phyloP scores from a whole-genome alignment of 2,329 filamentous ascomycete species.

The Ascochyta koolunga region DNA sequence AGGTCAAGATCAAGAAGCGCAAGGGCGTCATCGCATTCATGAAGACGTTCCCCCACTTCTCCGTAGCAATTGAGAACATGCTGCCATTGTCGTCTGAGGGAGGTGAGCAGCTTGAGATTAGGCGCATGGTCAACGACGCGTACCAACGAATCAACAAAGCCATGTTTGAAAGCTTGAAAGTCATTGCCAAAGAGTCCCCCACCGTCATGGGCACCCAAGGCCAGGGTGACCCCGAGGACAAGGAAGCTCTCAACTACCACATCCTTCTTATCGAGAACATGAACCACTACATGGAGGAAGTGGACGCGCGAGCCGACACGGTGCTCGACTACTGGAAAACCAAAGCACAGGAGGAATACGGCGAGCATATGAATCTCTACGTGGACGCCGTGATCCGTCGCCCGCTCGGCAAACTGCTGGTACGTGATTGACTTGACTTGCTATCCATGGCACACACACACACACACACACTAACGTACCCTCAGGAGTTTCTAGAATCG shows the following conservation, averaged over 20 bases:
- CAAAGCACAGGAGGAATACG: slow-evolving; percentile 77
- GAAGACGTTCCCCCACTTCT: slow-evolving; percentile 88
- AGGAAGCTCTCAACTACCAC: slow-evolving; percentile 96
- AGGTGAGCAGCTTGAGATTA: slow-evolving; percentile 67
- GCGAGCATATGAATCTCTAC: slow-evolving; percentile 87
- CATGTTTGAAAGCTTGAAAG: slow-evolving; percentile 97
- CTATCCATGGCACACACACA: too few relatives aligned
- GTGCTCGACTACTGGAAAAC: slow-evolving; percentile 84
- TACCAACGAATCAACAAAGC: slow-evolving; percentile 89
- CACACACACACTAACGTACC: slow-evolving; percentile 22
- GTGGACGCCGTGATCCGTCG: slow-evolving; percentile 86
- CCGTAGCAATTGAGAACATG: slow-evolving; percentile 83
- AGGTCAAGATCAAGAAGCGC: slow-evolving; percentile 98
- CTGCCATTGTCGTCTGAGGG: slow-evolving; percentile 60
- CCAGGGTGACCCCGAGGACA: slow-evolving; percentile 77
- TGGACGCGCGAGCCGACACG: slow-evolving; percentile 74
- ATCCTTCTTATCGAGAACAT: slow-evolving; percentile 98
- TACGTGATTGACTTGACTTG: too few relatives aligned
- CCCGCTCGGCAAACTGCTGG: slow-evolving; percentile 83
- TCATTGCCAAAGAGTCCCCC: slow-evolving; percentile 79
- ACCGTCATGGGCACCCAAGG: slow-evolving; percentile 59
- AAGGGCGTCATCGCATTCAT: slow-evolving; percentile 97
- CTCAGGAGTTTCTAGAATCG: slow-evolving; percentile 82
- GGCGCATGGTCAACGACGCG: slow-evolving; percentile 80
- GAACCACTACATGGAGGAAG: slow-evolving; percentile 95